Base-by-base conservation (phyloP, 2,329 filamentous ascomycete species). In the Atkinsonella texensis region DNA sequence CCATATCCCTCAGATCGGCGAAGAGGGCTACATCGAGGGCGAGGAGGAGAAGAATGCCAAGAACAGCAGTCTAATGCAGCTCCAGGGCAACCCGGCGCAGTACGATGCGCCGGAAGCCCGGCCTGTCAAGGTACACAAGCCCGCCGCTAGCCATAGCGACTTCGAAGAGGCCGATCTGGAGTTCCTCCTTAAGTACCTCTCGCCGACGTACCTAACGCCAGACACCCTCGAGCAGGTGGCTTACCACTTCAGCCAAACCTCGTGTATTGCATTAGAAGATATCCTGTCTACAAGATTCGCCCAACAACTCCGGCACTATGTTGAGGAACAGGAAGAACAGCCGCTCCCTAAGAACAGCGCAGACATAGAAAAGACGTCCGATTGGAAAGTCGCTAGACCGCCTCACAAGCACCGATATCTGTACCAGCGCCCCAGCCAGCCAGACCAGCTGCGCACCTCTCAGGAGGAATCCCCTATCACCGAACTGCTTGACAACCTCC, bases 401-500 rank as follows among this genome's bases (percentile, higher is more conserved):
- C 93, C 93, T 0, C 90, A 98, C 71, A 98, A 98, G 72, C 89
- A 96, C 64, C 87, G 90, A 13, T 98, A 85, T 66, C 74, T 95
- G 2, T 98, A 93, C 68, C 78, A 87, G 54, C 82, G 89, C 58
- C 72, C 69, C 57, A 74, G 62, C 48, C 68, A 69, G 50, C 56
- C 67, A 46, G 55, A 67, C 52, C 59, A 70, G 48, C 58, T 66
- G 48, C 65, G 65, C 46, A 62, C 65, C 5, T 60, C 64, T 3
- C 58, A 68, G 42, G 68, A 74, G 44, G 67, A 72, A 48, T 79
- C 77, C 13, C 78, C 87, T 0, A 76, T 94, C 53, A 80, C 84
- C 51, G 87, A 94, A 65, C 74, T 98, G 9, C 69, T 96, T 11
- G 82, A 95, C 57, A 79, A 85, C 12, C 78, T 97, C 51, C 75